These are phyloP conservation scores for Vachellia collinsii DNA, from an alignment of 306 rosid genomes.

Conservation along the genomic window DNA sequence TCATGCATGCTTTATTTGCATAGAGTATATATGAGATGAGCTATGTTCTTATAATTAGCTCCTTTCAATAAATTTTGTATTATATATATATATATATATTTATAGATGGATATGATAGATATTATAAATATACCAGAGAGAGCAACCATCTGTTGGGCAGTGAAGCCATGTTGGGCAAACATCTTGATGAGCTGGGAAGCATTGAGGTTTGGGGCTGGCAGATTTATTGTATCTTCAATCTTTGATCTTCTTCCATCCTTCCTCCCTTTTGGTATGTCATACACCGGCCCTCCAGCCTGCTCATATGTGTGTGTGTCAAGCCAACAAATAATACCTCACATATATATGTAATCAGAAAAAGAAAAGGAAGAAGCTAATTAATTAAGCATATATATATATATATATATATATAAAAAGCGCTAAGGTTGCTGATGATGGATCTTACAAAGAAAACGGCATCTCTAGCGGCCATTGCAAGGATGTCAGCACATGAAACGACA, in stretches of 20 bases:
- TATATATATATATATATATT: not conserved
- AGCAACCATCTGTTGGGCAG: constrained; percentile 72
- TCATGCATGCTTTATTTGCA: not conserved
- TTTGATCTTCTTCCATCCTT: constrained; percentile 78
- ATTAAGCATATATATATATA: not conserved
- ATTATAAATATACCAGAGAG: constrained; percentile 60
- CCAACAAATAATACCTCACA: not conserved
- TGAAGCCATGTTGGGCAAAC: constrained; percentile 73
- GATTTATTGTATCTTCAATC: constrained; percentile 72
- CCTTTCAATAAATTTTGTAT: not conserved
- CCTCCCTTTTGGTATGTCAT: constrained; percentile 74
- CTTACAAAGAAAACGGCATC: constrained; percentile 72
- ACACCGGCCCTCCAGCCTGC: constrained; percentile 85
- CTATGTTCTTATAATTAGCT: too few species aligned
- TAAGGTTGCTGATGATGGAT: not conserved
- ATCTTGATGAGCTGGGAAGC: constrained; percentile 66
- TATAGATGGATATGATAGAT: too few species aligned
- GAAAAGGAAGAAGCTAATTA: not conserved
- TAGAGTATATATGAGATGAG: too few species aligned
- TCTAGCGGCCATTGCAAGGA: constrained; percentile 79
- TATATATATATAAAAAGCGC: too few species aligned
- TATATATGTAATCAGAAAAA: not conserved
- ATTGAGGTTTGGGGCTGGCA: constrained; percentile 67
- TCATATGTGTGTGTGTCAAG: not conserved
- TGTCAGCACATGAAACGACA: constrained; percentile 85